Base-by-base conservation (phyloP, 495 filamentous ascomycete genomes). In the Schizothecium vesticola region DNA sequence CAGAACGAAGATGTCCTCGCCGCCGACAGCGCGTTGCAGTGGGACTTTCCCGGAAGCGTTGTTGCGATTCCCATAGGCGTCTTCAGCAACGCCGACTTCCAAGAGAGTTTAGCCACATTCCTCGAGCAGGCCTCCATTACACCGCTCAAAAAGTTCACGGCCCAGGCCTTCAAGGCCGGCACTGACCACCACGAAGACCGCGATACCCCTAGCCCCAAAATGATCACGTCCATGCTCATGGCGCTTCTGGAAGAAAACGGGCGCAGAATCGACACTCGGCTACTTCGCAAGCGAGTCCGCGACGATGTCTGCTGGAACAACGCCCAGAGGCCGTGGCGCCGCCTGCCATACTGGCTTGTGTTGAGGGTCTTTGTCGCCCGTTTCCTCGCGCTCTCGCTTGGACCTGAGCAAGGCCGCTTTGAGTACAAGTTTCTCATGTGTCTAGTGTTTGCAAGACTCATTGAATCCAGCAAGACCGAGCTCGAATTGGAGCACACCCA, bases 341-440 rank as follows among this genome's bases (percentile, higher is more conserved):
- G 88, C 36, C 75, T 73, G 12, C 81, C 88, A 0, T 78, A 81
- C 55, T 90, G 86, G 85, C 84, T 91, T 4, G 78, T 88, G 1
- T 73, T 90, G 13, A 82, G 88, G 0, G 86, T 91, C 1, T 76
- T 76, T 0, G 69, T 83, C 19, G 80, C 86, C 28, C 81, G 87
- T 1, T 76, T 81, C 11, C 76, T 89, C 0, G 81, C 72, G 56
- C 57, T 80, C 10, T 16, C 71, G 0, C 75, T 86, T 5, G 87
- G 87, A 1, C 72, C 61, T 10, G 78, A 81, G 4, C 13, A 69
- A 5, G 88, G 87, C 0, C 79, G 80, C n/a, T 61, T 83, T 1
- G 74, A 79, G 6, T 90, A 90, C 81, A 91, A 91, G 67, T 75
- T 83, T 56, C 72, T 90, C 2, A 80, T 88, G 3, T 82, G 79